Evolutionary conservation across 768 basidiomycete genomes (phyloP), one percentile per base, ranked within the genome.

Genomic region (Boletus insuetus): DNA sequence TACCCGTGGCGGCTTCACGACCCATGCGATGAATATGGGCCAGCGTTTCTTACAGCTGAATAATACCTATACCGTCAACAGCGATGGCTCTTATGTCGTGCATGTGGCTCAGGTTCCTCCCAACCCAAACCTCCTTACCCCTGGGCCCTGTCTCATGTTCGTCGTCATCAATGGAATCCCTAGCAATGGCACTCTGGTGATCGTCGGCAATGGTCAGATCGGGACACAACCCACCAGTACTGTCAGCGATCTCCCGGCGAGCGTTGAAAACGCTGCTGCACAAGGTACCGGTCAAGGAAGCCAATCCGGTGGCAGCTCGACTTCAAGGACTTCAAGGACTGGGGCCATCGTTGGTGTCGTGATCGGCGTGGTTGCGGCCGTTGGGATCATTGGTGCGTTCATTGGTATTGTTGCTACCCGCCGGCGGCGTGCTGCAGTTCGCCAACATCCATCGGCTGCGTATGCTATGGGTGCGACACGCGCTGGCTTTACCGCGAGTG

Each of bases 1-100:
- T 57, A 77, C 88, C 35, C 90, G 96, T 35, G 81, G 85, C 16
- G 95, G 95, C 6, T 91, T 87, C 74, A 89, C 89, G 3, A 91
- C 90, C 0, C 90, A 91, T 62, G 89, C 82, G 16, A 90, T 91
- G 89, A 91, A 90, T 72, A 92, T 91, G 88, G 89, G 89, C 3
- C 91, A 93, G 73, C 81, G 94, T n/a, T 79, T 79, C 57, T 63
- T 95, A 54, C 86, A 95, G 72, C 81, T 98, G 54, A 87, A 94
- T 66, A 88, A 82, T 64, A 90, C 93, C 4, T 96, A 85, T 75
- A 89, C 87, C 1, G 89, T 93, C 53, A 84, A 90, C 67, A 74
- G 69, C 34, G 83, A 94, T 61, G 87, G 90, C 12, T 83, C 86
- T 12, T 86, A 92, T 61, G 80, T 79, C 19, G 76, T 97, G 6